Percentiles rank a stretch among this genome's conserved stretches.
Evolutionary conservation across 257 asterid species (phyloP).

Genomic region (Solanum raphanifolium): DNA sequence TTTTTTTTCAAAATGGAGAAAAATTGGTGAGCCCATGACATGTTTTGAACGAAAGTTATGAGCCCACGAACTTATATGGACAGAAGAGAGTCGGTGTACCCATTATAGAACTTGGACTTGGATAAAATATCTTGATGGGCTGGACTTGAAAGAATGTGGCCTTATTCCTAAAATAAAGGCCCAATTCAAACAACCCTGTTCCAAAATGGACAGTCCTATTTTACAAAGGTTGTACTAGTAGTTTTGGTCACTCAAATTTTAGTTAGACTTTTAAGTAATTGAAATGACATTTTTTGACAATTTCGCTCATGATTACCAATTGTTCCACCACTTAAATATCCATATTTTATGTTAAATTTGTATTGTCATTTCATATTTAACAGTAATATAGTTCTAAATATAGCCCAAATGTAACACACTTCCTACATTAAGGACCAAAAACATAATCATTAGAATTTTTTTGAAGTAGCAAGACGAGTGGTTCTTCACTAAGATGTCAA

Average conservation of each 20-base stretch:
- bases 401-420: too few species aligned
- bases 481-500: background rate
- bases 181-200: too few species aligned
- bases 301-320: background rate
- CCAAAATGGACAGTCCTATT: too few species aligned
- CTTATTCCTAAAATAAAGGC: background rate
- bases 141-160: background rate
- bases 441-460: too few species aligned
- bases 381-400: too few species aligned
- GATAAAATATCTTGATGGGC: background rate
- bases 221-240: too few species aligned
- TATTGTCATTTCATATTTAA: background rate
- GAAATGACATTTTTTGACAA: background rate
- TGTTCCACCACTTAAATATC: background rate
- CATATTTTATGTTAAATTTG: background rate
- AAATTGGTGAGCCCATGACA: background rate
- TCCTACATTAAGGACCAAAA: too few species aligned
- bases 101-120: background rate
- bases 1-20: too few species aligned
- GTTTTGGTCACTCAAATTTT: background rate
- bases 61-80: background rate
- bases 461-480: too few species aligned
- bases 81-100: background rate
- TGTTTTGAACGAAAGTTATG: background rate
- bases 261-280: background rate